These are phyloP conservation scores for Salix brachista DNA, from an alignment of 345 rosid species.

Conservation along the genomic window DNA sequence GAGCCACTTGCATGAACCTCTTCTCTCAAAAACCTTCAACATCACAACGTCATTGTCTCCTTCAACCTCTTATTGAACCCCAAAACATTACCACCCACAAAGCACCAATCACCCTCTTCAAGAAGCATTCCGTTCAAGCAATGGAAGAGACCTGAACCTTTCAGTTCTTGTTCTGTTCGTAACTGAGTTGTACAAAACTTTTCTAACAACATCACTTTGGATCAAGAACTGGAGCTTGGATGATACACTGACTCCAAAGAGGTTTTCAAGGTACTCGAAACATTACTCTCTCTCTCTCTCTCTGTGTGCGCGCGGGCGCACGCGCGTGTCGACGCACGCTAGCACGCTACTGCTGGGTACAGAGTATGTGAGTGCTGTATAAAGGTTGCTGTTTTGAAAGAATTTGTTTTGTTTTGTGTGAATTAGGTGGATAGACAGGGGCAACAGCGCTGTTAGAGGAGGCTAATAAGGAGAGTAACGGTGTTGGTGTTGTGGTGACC, in stretches of 20 bases:
- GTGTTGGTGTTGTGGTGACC: conserved; percentile 76
- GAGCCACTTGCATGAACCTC: background rate
- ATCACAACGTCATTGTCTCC: background rate
- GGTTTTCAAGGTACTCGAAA: conserved; percentile 34
- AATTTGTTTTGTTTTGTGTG: background rate
- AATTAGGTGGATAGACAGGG: conserved; percentile 79
- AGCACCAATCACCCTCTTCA: background rate
- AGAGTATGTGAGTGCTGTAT: too few relatives aligned
- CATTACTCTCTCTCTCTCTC: background rate
- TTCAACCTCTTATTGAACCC: conserved; percentile 8
- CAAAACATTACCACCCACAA: background rate
- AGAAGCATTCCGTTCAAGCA: conserved; percentile 24
- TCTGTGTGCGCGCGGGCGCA: background rate
- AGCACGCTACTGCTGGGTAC: too few relatives aligned
- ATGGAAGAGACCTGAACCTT: conserved; percentile 44
- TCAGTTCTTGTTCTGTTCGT: conserved; percentile 46
- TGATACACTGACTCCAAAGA: conserved; percentile 59
- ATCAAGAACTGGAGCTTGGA: conserved; percentile 43
- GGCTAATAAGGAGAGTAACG: conserved; percentile 59
- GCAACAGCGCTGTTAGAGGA: conserved; percentile 82
- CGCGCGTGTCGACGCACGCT: too few relatives aligned
- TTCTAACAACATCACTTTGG: conserved; percentile 25
- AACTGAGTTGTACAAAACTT: conserved; percentile 34
- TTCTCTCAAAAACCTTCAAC: background rate
- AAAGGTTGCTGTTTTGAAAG: background rate